Evolutionary conservation across 2,329 filamentous ascomycete species (phyloP), one percentile per base, ranked within the genome.

Genomic region (Cercospora zeae-maydis): DNA sequence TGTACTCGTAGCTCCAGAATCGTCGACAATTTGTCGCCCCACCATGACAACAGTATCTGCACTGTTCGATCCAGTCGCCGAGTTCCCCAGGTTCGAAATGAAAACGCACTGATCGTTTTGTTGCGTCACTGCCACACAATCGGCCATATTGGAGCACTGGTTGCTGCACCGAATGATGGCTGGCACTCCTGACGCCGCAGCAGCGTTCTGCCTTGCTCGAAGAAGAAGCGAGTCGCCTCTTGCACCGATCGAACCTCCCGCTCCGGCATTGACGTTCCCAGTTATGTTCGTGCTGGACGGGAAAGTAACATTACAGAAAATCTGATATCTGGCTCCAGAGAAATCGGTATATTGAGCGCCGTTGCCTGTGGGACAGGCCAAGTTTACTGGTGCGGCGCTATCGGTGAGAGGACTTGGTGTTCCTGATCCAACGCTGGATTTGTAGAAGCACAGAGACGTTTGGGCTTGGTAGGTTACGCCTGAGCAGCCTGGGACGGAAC

Each of bases 241-340:
- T 9, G 34, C 31, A 36, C n/a, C 37, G 8, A 53, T 47, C 11
- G 34, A 3, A 45, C 11, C 42, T 16, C 27, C 21, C 8, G n/a
- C 36, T 13, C 37, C 34, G n/a, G 36, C 51, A 45, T 47, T 21
- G 14, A 56, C 9, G 21, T 62, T 16, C 52, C 16, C 13, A 14
- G 59, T 52, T 4, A 53, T 24, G 1, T 63, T 59, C 10, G 55
- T 53, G 21, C 57, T 59, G 5, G 33, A 19, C 16, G 68, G 71
- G 31, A 69, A 72, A 8, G 61, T 67, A 7, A 65, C 61, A 37
- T 71, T 66, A 58, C 72, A 73, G 24, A 69, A 58, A 6, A 73
- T 67, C 52, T 73, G 63, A 59, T 73, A 73, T 8, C 65, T 63
- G 9, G 63, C 62, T 21, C 71, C 72, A 2, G 57, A 61, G 24